Conservation (phyloP, 257 asterid species). For the Primulina tabacum region DNA sequence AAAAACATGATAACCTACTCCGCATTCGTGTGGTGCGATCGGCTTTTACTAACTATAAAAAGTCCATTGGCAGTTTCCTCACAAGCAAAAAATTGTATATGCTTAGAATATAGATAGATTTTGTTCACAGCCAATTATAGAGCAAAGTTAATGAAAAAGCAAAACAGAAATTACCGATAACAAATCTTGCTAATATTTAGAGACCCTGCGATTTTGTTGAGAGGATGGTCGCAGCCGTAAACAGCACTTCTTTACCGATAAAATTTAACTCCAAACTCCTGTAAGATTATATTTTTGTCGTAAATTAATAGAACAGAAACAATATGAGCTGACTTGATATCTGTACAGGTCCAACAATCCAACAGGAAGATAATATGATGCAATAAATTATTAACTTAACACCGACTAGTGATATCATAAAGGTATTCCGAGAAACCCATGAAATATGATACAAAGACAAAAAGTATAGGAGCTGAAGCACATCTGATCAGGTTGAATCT, state of each 20-base stretch:
- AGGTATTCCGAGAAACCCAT: background rate
- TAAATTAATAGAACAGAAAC: constrained; percentile 9
- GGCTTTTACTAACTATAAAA: background rate
- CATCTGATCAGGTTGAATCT: constrained; percentile 28
- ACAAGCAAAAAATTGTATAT: background rate
- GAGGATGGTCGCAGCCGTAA: constrained; percentile 68
- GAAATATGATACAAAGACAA: constrained; percentile 4
- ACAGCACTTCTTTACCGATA: constrained; percentile 59
- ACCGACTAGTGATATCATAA: background rate
- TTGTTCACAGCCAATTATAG: background rate
- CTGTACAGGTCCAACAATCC: background rate
- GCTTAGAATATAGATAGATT: background rate
- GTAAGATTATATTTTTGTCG: constrained; percentile 27
- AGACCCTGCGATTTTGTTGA: constrained; percentile 36
- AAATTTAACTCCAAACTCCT: constrained; percentile 44
- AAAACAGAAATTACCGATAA: background rate
- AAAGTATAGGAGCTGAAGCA: constrained; percentile 8
- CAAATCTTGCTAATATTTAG: background rate
- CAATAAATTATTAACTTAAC: background rate
- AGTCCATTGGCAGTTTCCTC: background rate
- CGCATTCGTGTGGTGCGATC: background rate
- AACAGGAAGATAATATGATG: background rate
- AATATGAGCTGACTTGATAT: constrained; percentile 13
- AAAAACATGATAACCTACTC: too few species aligned
- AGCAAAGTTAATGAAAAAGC: background rate